Evolutionary conservation across 495 filamentous ascomycete genomes (phyloP).

Genomic region (Neurospora pannonica): DNA sequence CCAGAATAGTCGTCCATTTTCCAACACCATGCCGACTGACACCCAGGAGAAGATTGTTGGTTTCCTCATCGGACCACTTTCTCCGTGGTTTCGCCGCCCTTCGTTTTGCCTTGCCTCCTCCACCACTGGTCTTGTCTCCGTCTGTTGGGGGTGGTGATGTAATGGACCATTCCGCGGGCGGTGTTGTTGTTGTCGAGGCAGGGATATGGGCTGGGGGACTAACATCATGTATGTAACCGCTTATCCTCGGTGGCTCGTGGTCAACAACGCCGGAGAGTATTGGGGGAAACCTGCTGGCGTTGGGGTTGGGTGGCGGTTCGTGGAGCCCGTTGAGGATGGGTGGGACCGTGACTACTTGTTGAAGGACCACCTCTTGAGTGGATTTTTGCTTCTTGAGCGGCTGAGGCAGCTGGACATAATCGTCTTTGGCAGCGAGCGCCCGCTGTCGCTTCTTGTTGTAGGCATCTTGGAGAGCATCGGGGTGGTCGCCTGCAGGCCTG

Average conservation of each 20-base stretch:
- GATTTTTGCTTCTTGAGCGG: conserved; percentile 49
- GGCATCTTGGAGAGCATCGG: conserved; percentile 22
- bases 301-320: conserved; percentile 67
- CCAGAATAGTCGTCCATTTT: conserved; percentile 79
- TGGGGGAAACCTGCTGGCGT: conserved; percentile 62
- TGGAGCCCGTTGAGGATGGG: conserved; percentile 67
- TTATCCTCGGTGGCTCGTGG: conserved; percentile 14
- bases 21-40: conserved; percentile 77
- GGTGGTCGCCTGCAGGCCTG: conserved; percentile 36
- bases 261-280: conserved; percentile 50
- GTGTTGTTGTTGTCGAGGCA: not conserved
- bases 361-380: conserved; percentile 27
- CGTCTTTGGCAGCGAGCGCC: conserved; percentile 36
- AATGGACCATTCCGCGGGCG: not conserved
- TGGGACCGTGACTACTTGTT: conserved; percentile 19
- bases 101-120: conserved; percentile 27
- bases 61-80: conserved; percentile 81
- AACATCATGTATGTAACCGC: conserved; percentile 15
- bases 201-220: conserved; percentile 9
- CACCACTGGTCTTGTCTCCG: conserved; percentile 17
- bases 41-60: conserved; percentile 62
- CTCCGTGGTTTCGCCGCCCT: conserved; percentile 39
- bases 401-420: conserved; percentile 47
- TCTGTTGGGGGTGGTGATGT: not conserved
- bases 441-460: conserved; percentile 39